Evolutionary conservation across 306 rosid genomes (phyloP), one percentile per base, ranked within the genome.

Genomic region (Cajanus cajan): DNA sequence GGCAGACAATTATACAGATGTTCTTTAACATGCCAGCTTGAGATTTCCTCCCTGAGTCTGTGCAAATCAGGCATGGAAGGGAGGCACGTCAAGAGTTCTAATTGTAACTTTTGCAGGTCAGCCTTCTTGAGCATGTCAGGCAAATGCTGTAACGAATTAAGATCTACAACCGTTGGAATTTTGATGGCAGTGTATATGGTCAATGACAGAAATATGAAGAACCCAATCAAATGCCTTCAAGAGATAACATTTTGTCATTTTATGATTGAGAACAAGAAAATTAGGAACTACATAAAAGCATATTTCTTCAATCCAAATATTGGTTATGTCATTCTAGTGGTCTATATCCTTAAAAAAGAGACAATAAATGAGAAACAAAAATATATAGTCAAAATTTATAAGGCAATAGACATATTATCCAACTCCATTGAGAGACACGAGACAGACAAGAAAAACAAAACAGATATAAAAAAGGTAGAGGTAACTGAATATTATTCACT

Each of bases 201-300:
- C 88, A 95, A 85, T 78, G 96, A 41, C 55, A 95, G 97, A 82
- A 95, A 95, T 71, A 95, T 81, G 89, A 95, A 89, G 87, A 95
- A 95, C 78, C 99, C 99, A 6, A 95, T 90, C 89, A 95, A 89
- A 89, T 95, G 99, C 91, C 99, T 95, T 87, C 82, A 89, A 31
- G 63, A 67, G 71, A 78, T 61, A 50, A 44, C 41, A 73, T 48
- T 68, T 52, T 66, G 8, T 77, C 71, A 72, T 11, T 78, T n/a
- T 2, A 57, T 15, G 55, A 64, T 55, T 19, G 41, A 51, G 58
- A 79, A 70, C 63, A 16, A 68, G 43, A 54, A 68, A 63, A 64
- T 10, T 63, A 28, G 25, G 65, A 55, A 70, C 55, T 50, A 25
- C 14, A 76, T 15, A 28, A 81, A 67, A 19, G 2, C 55, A 63